Base-by-base conservation (phyloP, 306 rosid species). In the Morella rubra region DNA sequence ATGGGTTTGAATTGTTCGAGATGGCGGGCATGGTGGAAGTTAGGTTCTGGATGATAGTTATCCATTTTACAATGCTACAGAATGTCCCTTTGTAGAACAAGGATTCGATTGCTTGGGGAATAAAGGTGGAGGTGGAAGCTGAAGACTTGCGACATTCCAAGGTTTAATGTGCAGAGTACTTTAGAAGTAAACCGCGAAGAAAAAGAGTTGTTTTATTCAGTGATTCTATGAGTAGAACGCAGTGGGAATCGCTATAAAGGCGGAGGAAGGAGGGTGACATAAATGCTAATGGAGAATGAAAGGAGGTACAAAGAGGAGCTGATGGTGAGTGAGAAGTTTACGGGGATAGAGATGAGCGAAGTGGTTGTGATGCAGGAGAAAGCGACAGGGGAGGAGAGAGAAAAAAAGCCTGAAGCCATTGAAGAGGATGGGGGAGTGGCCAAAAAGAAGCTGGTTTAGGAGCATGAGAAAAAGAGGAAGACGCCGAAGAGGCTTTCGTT, bases 211-310 rank as follows among this genome's bases (percentile, higher is more conserved):
- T 90, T 77, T 93, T 93, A 61, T 91, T 90, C 8, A 96, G 97
- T 7, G 97, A 93, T 90, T 93, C 97, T 11, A 93, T 93, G 93
- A 90, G 96, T 74, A 90, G 97, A 74, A 86, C 97, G 44, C 96
- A 93, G 82, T 93, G 96, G 97, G 97, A 93, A 61, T 93, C 96
- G 44, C 79, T 93, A n/a, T n/a, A n/a, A n/a, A n/a, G 42, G 65
- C 24, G 65, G 11, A 11, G 67, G 67, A 13, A 60, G 47, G 69
- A 40, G 22, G 69, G 47, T 1, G 69, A 37, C 12, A 41, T 9
- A 8, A 41, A 64, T 37, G 45, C 32, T 41, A 24, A n/a, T 0
- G 15, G 24, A 64, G 19, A 16, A 41, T 9, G 24, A 41, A 42
- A 41, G 22, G 65, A 59, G 42, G 18, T 8, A 24, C 1, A 22